Evolutionary conservation across 371 early-diverging fungal genomes (phyloP).

Genomic region (Mycotypha africana): DNA sequence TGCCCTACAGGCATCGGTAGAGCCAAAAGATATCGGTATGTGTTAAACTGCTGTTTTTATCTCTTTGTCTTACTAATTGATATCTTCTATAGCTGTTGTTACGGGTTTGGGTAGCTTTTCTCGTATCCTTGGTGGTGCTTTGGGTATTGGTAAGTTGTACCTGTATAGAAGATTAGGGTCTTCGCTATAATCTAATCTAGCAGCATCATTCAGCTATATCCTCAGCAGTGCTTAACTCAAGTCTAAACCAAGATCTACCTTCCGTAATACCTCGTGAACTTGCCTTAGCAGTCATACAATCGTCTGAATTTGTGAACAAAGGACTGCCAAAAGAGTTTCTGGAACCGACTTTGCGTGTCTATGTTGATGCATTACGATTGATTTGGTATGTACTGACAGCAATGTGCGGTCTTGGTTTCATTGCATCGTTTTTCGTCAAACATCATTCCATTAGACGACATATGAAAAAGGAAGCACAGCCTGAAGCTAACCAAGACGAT

Average conservation of each 20-base stretch:
- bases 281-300: slow-evolving; percentile 15
- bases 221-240: slow-evolving; percentile 33
- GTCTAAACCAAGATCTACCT: slow-evolving; percentile 20
- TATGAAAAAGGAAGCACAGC: neutral
- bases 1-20: slow-evolving; percentile 38
- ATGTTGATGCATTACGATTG: slow-evolving; percentile 22
- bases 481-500: no score
- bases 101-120: slow-evolving; percentile 43
- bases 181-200: slow-evolving; percentile 3
- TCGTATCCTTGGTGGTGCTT: slow-evolving; percentile 42
- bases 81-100: slow-evolving; percentile 38
- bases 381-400: slow-evolving; percentile 38
- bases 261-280: slow-evolving; percentile 20
- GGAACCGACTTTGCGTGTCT: slow-evolving; percentile 12
- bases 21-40: slow-evolving; percentile 29
- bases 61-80: no score
- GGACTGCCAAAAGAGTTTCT: slow-evolving; percentile 32
- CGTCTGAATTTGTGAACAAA: slow-evolving; percentile 30
- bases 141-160: slow-evolving; percentile 22
- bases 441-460: slow-evolving; percentile 11
- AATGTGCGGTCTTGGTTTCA: slow-evolving; percentile 25
- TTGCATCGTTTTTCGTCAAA: slow-evolving; percentile 15
- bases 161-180: neutral
- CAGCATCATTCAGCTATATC: no score
- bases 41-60: slow-evolving; percentile 2